These are phyloP conservation scores for Senecio squalidus DNA, from an alignment of 140 eudicot genomes.

Conservation along the genomic window DNA sequence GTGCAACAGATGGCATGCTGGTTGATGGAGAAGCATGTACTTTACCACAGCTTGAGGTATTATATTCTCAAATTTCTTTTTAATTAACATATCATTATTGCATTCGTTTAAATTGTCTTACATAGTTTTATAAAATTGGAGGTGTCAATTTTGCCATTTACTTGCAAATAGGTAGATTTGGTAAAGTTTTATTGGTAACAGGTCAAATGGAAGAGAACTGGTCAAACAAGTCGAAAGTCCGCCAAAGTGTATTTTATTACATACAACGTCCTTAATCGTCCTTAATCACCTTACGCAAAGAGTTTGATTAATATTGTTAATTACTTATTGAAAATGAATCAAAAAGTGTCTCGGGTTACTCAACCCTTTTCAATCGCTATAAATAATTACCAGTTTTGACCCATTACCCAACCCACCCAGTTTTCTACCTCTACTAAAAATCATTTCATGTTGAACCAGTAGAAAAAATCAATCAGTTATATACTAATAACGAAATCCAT, in stretches of 20 bases:
- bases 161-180: neutral
- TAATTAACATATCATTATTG: neutral
- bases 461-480: neutral
- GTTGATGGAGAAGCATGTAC: constrained; percentile 97
- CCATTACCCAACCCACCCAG: neutral
- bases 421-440: neutral
- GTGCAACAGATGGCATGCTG: constrained; percentile 97
- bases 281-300: neutral
- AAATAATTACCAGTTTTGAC: neutral
- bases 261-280: neutral
- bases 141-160: neutral
- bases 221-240: neutral
- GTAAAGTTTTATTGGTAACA: neutral
- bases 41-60: constrained; percentile 90
- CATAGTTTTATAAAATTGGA: neutral
- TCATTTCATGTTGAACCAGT: neutral
- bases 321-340: too few relatives aligned
- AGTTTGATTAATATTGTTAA: too few relatives aligned
- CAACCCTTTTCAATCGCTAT: neutral
- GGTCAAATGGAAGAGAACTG: neutral
- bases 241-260: neutral
- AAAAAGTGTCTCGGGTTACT: neutral
- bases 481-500: neutral
- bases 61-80: neutral
- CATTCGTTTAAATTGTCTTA: neutral